These are phyloP conservation scores for Eucalyptus cloeziana DNA, from an alignment of 345 rosid species.

Conservation along the genomic window DNA sequence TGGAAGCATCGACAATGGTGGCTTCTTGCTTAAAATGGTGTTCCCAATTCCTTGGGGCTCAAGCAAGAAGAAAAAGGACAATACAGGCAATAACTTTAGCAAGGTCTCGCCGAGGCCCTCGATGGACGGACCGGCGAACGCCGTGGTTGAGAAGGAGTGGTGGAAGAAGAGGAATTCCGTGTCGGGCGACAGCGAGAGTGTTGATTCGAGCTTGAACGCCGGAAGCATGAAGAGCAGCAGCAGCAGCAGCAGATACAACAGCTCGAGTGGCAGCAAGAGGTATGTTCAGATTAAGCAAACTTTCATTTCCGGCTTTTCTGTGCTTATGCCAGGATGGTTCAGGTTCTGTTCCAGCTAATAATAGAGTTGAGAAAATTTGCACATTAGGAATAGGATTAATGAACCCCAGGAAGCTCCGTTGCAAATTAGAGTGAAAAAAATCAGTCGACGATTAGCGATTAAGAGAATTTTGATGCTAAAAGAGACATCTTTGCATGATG, in stretches of 20 bases:
- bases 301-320: neutral
- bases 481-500: neutral
- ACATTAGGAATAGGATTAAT: neutral
- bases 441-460: neutral
- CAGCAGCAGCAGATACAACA: constrained; percentile 28
- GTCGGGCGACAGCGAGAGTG: constrained; percentile 22
- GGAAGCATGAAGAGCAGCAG: constrained; percentile 41
- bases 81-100: neutral
- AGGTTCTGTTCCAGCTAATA: neutral
- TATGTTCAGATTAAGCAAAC: neutral
- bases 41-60: constrained; percentile 40
- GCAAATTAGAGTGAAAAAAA: neutral
- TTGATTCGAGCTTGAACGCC: constrained; percentile 13
- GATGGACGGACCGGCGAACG: constrained; percentile 18
- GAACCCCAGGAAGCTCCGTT: neutral
- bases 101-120: constrained; percentile 41
- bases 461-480: neutral
- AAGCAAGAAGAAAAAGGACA: constrained; percentile 24
- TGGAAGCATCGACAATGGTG: constrained; percentile 29
- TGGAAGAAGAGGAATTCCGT: constrained; percentile 40
- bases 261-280: constrained; percentile 22
- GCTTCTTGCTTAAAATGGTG: constrained; percentile 65
- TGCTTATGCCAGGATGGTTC: neutral
- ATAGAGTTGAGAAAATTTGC: neutral
- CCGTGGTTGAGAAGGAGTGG: constrained; percentile 44